Conservation (phyloP, 73 alveolate genomes). For the Tetrahymena thermophila region DNA sequence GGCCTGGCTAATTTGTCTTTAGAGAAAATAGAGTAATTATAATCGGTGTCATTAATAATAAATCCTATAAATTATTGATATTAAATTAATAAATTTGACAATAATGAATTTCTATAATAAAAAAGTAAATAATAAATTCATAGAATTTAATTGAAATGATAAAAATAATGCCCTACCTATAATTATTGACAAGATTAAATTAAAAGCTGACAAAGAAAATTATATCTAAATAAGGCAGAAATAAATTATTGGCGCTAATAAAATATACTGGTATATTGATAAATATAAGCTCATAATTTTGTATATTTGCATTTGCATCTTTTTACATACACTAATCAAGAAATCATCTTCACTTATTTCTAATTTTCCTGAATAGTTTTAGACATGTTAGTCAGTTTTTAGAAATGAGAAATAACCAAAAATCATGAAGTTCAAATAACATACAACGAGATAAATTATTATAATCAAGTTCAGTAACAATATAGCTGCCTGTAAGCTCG, state of each 20-base stretch:
- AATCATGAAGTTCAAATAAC: not conserved
- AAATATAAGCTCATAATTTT: not conserved
- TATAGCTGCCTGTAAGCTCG: not conserved
- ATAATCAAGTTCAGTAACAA: not conserved
- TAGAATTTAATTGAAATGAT: no score
- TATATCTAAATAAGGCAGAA: not conserved
- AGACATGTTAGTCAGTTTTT: not conserved
- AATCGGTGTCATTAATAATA: not conserved
- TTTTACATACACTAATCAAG: not conserved
- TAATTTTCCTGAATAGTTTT: not conserved
- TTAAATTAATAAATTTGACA: no score
- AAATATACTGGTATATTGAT: not conserved
- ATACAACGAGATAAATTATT: not conserved
- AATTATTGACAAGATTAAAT: not conserved
- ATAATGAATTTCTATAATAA: no score
- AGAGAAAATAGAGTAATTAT: not conserved
- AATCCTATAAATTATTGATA: not conserved
- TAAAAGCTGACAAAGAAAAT: not conserved
- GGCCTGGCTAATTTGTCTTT: not conserved
- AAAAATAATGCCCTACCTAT: not conserved
- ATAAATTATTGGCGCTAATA: not conserved
- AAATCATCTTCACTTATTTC: not conserved
- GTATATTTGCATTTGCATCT: not conserved
- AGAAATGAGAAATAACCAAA: not conserved
- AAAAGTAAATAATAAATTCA: not conserved